Conservation (phyloP, 441 rosid genomes). For the Iberis amara region DNA sequence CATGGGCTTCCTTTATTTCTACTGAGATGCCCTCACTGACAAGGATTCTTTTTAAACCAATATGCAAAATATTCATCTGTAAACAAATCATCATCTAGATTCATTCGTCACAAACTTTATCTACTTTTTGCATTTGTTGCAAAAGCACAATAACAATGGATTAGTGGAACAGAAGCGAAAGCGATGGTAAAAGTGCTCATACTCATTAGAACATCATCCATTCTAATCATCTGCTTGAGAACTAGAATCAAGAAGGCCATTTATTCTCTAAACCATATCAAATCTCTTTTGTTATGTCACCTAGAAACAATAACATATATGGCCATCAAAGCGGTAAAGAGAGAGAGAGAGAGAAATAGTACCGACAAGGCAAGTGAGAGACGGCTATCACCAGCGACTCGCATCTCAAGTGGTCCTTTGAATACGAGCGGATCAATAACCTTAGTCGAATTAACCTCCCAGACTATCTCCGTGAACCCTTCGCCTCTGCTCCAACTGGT, state of each 20-base stretch:
- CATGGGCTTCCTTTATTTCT: conserved; percentile 50
- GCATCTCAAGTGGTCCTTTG: conserved; percentile 67
- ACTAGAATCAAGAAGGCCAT: background rate
- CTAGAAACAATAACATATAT: too few species aligned
- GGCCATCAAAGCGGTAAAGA: too few species aligned
- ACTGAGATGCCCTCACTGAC: conserved; percentile 66
- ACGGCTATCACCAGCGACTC: conserved; percentile 33
- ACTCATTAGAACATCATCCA: background rate
- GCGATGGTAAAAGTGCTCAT: background rate
- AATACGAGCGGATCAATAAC: conserved; percentile 39
- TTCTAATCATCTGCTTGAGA: background rate
- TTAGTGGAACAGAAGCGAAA: background rate
- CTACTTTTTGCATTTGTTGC: too few species aligned
- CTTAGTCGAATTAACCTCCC: conserved; percentile 34
- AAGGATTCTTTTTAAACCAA: conserved; percentile 46
- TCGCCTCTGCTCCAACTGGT: conserved; percentile 31
- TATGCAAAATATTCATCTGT: conserved; percentile 50
- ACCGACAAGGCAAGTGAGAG: conserved; percentile 59
- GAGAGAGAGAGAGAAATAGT: background rate
- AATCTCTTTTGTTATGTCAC: too few species aligned
- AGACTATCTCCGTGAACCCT: conserved; percentile 37
- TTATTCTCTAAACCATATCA: background rate
- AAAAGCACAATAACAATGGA: background rate
- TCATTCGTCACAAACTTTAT: conserved; percentile 20
- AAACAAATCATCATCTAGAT: conserved; percentile 18